phyloP scores from a whole-genome alignment of 2,329 filamentous ascomycete genomes.

The Mycosphaerella sp. region DNA sequence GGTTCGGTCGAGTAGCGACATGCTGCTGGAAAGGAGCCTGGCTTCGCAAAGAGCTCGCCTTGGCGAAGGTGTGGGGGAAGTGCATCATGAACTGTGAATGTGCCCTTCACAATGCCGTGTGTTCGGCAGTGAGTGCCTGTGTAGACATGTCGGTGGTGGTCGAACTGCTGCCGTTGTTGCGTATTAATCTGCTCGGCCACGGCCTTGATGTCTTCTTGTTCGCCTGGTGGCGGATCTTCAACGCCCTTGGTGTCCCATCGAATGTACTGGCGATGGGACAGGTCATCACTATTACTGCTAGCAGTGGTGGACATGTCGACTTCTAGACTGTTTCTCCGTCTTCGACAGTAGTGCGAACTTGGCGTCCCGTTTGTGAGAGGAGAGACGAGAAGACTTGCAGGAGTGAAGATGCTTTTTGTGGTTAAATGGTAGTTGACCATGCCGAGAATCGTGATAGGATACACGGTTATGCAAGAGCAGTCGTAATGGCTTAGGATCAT shows the following conservation, averaged over 20 bases:
- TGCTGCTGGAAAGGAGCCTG: conserved; percentile 31
- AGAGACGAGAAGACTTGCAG: conserved; percentile 3
- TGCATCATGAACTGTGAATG: conserved; percentile 39
- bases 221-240: conserved; percentile 37
- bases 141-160: conserved; percentile 38
- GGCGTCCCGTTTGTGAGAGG: not conserved
- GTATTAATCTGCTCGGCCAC: conserved; percentile 44
- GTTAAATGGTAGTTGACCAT: conserved; percentile 14
- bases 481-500: not conserved
- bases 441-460: not conserved
- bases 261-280: conserved; percentile 14
- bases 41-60: conserved; percentile 34
- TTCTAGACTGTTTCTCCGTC: not conserved
- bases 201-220: conserved; percentile 42
- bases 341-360: not conserved
- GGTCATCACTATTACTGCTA: not conserved
- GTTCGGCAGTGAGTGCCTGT: conserved; percentile 44
- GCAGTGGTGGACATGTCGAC: not conserved
- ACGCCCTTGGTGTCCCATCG: conserved; percentile 31
- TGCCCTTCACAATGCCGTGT: conserved; percentile 46
- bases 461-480: not conserved
- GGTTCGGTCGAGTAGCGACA: conserved; percentile 35
- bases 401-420: conserved; percentile 16
- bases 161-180: conserved; percentile 43
- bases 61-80: conserved; percentile 43